These are phyloP conservation scores for Aspergillus heteromorphus DNA, from an alignment of 495 filamentous ascomycete species.

Conservation along the genomic window DNA sequence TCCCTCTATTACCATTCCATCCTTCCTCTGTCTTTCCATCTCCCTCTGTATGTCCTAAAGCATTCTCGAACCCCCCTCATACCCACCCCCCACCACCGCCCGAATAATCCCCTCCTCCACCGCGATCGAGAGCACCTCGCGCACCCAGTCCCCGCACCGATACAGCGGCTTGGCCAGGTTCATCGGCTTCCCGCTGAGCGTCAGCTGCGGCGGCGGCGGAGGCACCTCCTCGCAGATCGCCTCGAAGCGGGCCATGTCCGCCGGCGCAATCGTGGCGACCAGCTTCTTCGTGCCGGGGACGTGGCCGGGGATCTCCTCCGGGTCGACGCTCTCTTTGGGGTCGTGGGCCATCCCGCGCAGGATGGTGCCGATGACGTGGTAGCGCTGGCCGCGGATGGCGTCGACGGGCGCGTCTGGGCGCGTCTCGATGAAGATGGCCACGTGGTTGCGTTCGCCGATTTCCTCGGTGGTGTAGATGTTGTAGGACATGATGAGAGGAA, in stretches of 20 bases:
- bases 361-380: conserved; percentile 1
- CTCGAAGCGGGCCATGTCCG: neutral
- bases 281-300: neutral
- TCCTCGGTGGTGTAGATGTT: neutral
- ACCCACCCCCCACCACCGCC: neutral
- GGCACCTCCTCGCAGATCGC: neutral
- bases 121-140: neutral
- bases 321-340: neutral
- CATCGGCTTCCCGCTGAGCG: neutral
- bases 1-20: too few relatives aligned
- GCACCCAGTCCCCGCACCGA: neutral
- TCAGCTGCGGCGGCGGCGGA: neutral
- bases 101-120: neutral
- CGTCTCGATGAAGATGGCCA: conserved; percentile 5
- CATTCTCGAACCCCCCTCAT: too few relatives aligned
- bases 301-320: neutral
- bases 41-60: too few relatives aligned
- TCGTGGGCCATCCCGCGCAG: neutral
- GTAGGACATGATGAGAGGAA: neutral
- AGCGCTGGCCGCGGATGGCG: neutral
- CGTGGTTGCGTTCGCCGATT: neutral
- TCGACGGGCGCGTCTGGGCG: neutral
- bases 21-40: too few relatives aligned
- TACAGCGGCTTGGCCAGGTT: neutral
- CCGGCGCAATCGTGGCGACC: neutral